phyloP scores from a whole-genome alignment of 176 grass and related monocot genomes.

The Avena atlantica region DNA sequence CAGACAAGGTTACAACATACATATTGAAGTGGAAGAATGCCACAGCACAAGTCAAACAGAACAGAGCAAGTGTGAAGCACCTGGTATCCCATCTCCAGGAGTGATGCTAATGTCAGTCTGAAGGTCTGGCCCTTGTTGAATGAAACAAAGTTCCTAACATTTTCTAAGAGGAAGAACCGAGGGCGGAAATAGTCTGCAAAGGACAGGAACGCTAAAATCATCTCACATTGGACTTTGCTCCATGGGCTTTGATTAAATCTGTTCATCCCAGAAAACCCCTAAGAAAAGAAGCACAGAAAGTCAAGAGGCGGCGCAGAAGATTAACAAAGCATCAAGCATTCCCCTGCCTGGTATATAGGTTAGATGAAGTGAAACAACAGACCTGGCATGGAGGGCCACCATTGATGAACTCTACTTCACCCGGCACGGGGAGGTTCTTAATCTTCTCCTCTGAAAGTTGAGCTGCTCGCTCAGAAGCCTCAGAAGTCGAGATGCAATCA shows the following conservation, averaged over 20 bases:
- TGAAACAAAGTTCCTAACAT: constrained; percentile 76
- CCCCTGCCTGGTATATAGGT: neutral
- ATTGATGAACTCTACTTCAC: constrained; percentile 86
- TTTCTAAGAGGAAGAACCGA: constrained; percentile 70
- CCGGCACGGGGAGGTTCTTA: constrained; percentile 64
- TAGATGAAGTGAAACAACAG: neutral
- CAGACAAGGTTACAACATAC: constrained; percentile 17
- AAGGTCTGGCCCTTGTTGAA: constrained; percentile 89
- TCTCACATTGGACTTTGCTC: constrained; percentile 87
- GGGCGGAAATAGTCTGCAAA: constrained; percentile 79
- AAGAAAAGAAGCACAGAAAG: constrained; percentile 18
- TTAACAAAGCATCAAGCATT: neutral
- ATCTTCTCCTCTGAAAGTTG: constrained; percentile 56
- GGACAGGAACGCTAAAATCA: constrained; percentile 80
- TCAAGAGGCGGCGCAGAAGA: neutral
- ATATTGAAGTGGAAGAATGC: neutral
- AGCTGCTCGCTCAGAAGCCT: constrained; percentile 61
- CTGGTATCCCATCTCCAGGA: constrained; percentile 86
- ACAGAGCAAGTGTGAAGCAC: constrained; percentile 31
- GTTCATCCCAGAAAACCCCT: constrained; percentile 89
- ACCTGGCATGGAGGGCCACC: constrained; percentile 89
- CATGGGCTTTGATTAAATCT: constrained; percentile 74
- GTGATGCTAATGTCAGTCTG: constrained; percentile 69
- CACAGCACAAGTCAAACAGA: neutral
- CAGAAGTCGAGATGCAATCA: constrained; percentile 64